A percentile compares a stretch with the other conserved stretches of the same genome.
Evolutionary conservation across 306 rosid species (phyloP).

Genomic region (Medicago truncatula): MtrunA17r5.0-ANR NC_053042.1:50829001-50829500

Average conservation of each 20-base stretch:
- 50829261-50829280: too few relatives aligned
- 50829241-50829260: too few relatives aligned
- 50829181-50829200: too few relatives aligned
- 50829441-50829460: conserved; percentile 8
- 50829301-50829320: too few relatives aligned
- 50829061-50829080: not conserved
- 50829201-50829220: too few relatives aligned
- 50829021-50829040: not conserved
- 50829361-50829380: not conserved
- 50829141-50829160: too few relatives aligned
- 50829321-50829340: not conserved
- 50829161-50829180: too few relatives aligned
- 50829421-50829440: conserved; percentile 29
- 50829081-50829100: not conserved
- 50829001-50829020: conserved; percentile 2
- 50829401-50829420: conserved; percentile 15
- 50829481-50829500: not conserved
- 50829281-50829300: too few relatives aligned
- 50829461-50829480: conserved; percentile 10
- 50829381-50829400: not conserved
- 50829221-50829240: too few relatives aligned
- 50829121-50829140: too few relatives aligned
- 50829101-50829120: too few relatives aligned
- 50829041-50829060: not conserved
- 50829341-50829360: not conserved